These are phyloP conservation scores for Lachancea sp. DNA, from an alignment of 805 yeast genomes.

Conservation along the genomic window DNA sequence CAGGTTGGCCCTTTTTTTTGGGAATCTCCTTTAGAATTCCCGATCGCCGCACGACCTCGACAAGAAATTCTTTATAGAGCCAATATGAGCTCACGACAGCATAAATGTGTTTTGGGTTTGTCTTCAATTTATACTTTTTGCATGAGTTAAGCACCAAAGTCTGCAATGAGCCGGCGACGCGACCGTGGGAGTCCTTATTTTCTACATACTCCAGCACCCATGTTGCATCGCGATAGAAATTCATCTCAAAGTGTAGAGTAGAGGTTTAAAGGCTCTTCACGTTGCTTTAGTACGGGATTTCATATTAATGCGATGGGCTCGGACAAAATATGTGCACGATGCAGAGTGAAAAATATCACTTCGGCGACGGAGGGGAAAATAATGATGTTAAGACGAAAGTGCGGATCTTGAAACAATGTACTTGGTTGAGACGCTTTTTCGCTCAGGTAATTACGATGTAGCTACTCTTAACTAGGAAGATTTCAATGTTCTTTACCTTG, in stretches of 20 bases:
- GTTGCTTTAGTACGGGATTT: background rate
- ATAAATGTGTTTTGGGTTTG: constrained; percentile 77
- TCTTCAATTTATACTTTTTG: constrained; percentile 41
- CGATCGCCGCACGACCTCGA: constrained; percentile 57
- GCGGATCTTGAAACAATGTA: background rate
- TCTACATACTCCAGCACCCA: constrained; percentile 34
- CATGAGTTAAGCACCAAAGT: constrained; percentile 46
- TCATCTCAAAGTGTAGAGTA: constrained; percentile 16
- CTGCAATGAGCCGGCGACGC: constrained; percentile 47
- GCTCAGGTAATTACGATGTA: too few species aligned
- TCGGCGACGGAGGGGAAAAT: background rate
- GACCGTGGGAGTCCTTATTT: constrained; percentile 26
- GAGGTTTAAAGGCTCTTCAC: background rate
- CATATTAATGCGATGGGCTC: constrained; percentile 5
- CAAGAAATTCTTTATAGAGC: constrained; percentile 59
- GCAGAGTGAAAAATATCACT: background rate
- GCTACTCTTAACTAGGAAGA: too few species aligned
- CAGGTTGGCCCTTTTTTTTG: constrained; percentile 43
- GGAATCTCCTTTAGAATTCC: constrained; percentile 47
- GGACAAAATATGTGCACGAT: background rate
- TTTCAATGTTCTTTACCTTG: too few species aligned
- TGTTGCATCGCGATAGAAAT: constrained; percentile 37
- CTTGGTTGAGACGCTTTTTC: too few species aligned
- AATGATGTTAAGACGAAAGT: background rate
- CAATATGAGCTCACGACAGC: constrained; percentile 79